Conservation (phyloP, 768 basidiomycete genomes). For the Leccinum pellstonianum region DNA sequence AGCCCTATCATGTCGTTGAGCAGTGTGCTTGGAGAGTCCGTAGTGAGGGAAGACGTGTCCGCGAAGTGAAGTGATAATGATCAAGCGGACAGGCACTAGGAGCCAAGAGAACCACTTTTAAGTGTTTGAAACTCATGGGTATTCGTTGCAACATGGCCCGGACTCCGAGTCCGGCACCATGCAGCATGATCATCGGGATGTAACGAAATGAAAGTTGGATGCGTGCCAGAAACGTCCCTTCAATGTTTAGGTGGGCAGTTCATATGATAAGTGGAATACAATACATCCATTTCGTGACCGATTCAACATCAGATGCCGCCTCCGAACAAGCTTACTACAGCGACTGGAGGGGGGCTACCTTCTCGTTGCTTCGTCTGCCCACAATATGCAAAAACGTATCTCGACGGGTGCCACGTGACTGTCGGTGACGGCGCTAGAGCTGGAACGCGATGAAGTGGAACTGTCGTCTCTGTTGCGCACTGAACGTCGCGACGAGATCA, state of each 20-base stretch:
- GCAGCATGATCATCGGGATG: no score
- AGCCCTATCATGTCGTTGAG: no score
- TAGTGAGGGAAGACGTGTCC: not conserved
- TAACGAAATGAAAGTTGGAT: no score
- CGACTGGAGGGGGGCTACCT: conserved; percentile 61
- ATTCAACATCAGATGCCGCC: conserved; percentile 32
- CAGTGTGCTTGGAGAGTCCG: not conserved
- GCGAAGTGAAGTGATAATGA: not conserved
- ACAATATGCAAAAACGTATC: conserved; percentile 78
- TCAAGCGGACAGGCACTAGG: not conserved
- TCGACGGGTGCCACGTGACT: conserved; percentile 81
- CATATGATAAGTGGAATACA: no score
- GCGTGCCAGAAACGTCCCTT: not conserved
- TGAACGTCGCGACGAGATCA: conserved; percentile 27
- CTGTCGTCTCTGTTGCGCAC: conserved; percentile 78
- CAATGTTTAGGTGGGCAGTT: not conserved
- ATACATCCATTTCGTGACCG: not conserved
- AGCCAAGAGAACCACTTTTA: not conserved
- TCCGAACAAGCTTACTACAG: conserved; percentile 75
- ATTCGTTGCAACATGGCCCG: no score
- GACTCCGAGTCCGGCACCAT: no score
- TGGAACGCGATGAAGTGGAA: conserved; percentile 74
- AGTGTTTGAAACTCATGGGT: no score
- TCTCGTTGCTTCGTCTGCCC: conserved; percentile 70
- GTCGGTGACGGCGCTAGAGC: conserved; percentile 70